Evolutionary conservation across 306 rosid species (phyloP), one percentile per base, ranked within the genome.

Genomic region (Dryas drummondii): DNA sequence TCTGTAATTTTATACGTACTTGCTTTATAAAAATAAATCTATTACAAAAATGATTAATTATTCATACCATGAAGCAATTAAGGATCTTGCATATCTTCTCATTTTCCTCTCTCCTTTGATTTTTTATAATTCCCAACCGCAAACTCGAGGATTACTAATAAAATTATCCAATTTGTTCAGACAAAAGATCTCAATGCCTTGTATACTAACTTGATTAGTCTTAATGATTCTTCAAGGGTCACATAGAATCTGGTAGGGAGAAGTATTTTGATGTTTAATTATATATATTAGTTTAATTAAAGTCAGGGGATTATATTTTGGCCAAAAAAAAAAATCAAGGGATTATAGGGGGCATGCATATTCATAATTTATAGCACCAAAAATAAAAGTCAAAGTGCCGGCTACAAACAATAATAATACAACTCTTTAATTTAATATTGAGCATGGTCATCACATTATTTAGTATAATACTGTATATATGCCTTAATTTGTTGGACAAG

Each of bases 361-460:
- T 32, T 32, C 2, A 32, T 8, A 46, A 62, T 62, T 62, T 60
- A 41, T 41, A 14, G 68, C 1, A 62, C 68, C 13, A 6, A 8
- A 56, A 57, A 44, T 11, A 54, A 6, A 22, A 45, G 22, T 26
- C 76, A 44, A 48, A 71, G 26, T 26, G 55, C 26, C 66, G 65
- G 75, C 51, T 42, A 19, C 42, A 12, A 41, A 54, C 42, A 71
- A 55, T 56, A 71, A 55, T 56, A 44, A 71, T 71, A 58, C 53
- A 44, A 17, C 4, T 53, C 74, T n/a, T 70, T 37, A 55, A 52
- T n/a, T 70, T 37, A 55, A 52, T 4, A 52, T 37, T 44, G 45
- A 70, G 62, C 60, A 56, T 42, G 44, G 22, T 8, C 2, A 12
- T 71, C 41, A 26, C 44, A 44, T 71, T 58, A 13, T 26, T 56